phyloP scores from a whole-genome alignment of 352 stramenopile species.

The Pythium coloratum region DNA sequence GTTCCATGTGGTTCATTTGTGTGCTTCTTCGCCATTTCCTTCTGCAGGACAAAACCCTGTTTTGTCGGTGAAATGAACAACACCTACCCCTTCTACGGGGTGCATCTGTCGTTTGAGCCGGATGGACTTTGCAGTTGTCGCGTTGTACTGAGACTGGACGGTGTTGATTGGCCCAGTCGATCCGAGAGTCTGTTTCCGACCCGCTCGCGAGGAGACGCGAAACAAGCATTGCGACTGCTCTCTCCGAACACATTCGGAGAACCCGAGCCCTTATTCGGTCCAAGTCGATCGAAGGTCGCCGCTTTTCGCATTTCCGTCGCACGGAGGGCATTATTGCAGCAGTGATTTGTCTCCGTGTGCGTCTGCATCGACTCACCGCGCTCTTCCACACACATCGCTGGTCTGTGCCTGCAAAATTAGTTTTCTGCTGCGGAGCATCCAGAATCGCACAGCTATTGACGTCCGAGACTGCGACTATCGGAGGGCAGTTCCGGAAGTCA shows the following conservation, averaged over 20 bases:
- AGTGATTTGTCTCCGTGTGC: neutral
- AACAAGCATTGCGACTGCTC: neutral
- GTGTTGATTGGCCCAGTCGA: neutral
- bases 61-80: neutral
- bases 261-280: neutral
- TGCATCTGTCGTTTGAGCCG: neutral
- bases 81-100: neutral
- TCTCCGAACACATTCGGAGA: conserved; percentile 3
- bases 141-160: neutral
- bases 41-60: neutral
- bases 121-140: conserved; percentile 4
- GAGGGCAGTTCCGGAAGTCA: neutral
- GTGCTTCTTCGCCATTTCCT: neutral
- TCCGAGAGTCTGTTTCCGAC: neutral
- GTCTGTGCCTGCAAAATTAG: neutral
- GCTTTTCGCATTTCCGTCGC: neutral
- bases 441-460: neutral
- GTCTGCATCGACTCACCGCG: neutral
- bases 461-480: neutral
- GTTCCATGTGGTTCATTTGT: neutral
- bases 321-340: neutral
- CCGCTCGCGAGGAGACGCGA: conserved; percentile 1
- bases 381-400: neutral
- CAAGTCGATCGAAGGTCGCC: neutral
- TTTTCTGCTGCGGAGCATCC: neutral